Conservation (phyloP, 305 asterid genomes). For the Stenogyne calaminthoides region DNA sequence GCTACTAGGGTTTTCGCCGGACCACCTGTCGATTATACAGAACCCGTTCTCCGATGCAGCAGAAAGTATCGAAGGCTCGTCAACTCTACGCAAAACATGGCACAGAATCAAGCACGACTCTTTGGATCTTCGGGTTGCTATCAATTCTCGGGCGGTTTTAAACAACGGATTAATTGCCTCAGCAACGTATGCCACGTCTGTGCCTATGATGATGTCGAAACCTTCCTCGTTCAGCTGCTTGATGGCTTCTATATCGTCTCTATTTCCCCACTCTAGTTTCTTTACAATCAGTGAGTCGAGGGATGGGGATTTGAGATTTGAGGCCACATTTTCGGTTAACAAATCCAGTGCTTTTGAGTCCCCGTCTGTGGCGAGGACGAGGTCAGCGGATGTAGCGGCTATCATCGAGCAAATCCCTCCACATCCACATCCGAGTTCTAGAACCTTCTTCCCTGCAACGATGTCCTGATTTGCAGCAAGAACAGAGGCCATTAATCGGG, state of each 20-base stretch:
- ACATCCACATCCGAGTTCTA: conserved; percentile 92
- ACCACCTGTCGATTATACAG: conserved; percentile 65
- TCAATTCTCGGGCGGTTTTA: conserved; percentile 68
- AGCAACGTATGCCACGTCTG: conserved; percentile 73
- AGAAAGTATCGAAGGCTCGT: conserved; percentile 66
- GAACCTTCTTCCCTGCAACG: conserved; percentile 63
- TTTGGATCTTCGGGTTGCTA: conserved; percentile 31
- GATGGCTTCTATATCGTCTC: conserved; percentile 52
- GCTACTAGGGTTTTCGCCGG: conserved; percentile 33
- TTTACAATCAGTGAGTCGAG: conserved; percentile 39
- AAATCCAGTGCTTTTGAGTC: conserved; percentile 68
- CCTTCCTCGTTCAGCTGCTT: conserved; percentile 50
- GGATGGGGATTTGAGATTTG: conserved; percentile 50
- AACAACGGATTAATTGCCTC: conserved; percentile 77
- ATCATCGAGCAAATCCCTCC: conserved; percentile 88
- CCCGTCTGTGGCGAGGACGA: conserved; percentile 92
- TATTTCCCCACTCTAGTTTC: conserved; percentile 79
- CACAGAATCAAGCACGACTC: conserved; percentile 68
- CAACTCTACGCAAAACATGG: conserved; percentile 84
- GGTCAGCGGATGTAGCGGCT: conserved; percentile 62
- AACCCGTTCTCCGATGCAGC: conserved; percentile 71
- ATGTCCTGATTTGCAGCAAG: conserved; percentile 67
- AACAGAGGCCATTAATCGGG: conserved; percentile 76
- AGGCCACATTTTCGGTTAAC: conserved; percentile 56
- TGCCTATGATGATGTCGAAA: conserved; percentile 80